A percentile compares a stretch with the other conserved stretches of the same genome.
Conservation (phyloP, 1,139 yeast genomes). For the Sugiyamaella sp. region DNA sequence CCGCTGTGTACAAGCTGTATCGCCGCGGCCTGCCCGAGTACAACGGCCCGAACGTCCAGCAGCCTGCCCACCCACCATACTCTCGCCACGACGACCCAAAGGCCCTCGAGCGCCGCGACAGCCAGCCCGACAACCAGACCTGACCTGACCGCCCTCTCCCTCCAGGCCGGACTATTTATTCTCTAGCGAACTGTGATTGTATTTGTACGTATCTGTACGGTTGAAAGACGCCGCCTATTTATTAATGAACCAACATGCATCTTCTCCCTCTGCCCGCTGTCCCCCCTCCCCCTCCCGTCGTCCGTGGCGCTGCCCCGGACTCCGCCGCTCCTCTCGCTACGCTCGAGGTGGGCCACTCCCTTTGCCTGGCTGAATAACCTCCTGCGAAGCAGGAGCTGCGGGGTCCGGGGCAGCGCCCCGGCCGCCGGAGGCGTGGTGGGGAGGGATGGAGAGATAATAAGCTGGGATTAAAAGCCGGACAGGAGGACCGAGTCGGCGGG, state of each 20-base stretch:
- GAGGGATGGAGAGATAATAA: not conserved
- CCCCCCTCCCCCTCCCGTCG: too few relatives aligned
- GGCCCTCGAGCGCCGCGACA: too few relatives aligned
- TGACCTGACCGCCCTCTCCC: not conserved
- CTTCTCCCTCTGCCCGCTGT: too few relatives aligned
- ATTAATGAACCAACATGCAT: not conserved
- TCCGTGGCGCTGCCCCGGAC: too few relatives aligned
- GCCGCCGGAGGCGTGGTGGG: not conserved
- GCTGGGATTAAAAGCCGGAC: constrained; percentile 2
- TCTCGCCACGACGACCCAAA: not conserved
- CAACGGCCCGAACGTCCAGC: not conserved
- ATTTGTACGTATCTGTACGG: not conserved
- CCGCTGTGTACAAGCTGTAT: constrained; percentile 22
- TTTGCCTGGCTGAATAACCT: too few relatives aligned
- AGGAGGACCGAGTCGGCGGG: constrained; percentile 4
- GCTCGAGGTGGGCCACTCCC: too few relatives aligned
- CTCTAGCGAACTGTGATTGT: not conserved
- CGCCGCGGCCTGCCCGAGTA: constrained; percentile 4
- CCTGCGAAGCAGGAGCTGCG: too few relatives aligned
- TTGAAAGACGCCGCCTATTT: not conserved
- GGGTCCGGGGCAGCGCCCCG: not conserved
- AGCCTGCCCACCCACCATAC: not conserved
- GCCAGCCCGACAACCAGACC: not conserved
- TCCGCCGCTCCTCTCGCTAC: too few relatives aligned
- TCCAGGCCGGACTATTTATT: not conserved